Conservation (phyloP, 208 protist genomes). For the Vickermania ingenoplastis region DNA sequence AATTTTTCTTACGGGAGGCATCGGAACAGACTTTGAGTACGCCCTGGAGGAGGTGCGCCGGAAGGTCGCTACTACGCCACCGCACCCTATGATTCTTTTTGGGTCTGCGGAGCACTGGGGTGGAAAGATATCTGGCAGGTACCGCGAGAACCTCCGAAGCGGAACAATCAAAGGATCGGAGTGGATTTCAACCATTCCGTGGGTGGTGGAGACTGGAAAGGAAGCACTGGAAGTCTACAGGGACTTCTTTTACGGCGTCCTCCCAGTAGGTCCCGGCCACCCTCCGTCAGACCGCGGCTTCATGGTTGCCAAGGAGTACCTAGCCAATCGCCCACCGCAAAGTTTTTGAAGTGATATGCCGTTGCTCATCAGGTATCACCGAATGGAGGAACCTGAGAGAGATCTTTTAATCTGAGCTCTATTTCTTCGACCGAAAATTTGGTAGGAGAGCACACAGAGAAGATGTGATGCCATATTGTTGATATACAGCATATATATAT, state of each 20-base stretch:
- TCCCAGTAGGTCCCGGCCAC: constrained; percentile 61
- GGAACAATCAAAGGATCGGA: constrained; percentile 89
- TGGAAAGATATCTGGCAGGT: constrained; percentile 74
- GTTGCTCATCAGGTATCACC: not conserved
- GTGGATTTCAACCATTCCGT: constrained; percentile 88
- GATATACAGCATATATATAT: no score
- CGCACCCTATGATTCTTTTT: constrained; percentile 84
- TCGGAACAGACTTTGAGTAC: constrained; percentile 92
- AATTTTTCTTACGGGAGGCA: constrained; percentile 87
- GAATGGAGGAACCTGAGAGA: no score
- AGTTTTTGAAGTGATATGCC: not conserved
- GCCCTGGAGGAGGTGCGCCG: constrained; percentile 89
- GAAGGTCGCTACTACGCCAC: constrained; percentile 82
- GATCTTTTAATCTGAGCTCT: no score
- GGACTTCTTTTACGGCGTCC: constrained; percentile 69
- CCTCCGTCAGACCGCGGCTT: constrained; percentile 77
- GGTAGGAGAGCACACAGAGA: no score
- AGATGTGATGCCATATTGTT: no score
- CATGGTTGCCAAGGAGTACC: constrained; percentile 73
- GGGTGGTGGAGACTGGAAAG: constrained; percentile 70
- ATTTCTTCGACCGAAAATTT: no score
- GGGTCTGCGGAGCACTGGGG: constrained; percentile 66
- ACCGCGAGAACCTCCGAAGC: constrained; percentile 54
- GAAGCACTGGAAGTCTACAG: constrained; percentile 85
- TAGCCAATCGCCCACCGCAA: constrained; percentile 4